Base-by-base conservation (phyloP, 768 basidiomycete species). In the Rhodocollybia butyracea region DNA sequence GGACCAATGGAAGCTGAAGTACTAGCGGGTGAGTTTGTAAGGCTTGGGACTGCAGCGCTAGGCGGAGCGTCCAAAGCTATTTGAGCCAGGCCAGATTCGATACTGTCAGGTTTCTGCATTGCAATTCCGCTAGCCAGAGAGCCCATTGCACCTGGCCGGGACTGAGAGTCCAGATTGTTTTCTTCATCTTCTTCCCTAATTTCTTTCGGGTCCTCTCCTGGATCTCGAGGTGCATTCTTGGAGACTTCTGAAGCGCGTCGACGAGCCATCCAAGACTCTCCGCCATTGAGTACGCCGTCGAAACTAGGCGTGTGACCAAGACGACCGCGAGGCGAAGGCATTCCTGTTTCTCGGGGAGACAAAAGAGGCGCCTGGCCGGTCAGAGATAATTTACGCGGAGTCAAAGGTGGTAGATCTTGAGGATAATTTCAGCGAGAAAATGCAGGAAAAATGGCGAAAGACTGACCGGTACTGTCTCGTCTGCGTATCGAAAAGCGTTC, bases 341-440 rank as follows among this genome's bases (percentile, higher is more conserved):
- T 70, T 21, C 73, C 75, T 12, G 66, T 64, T 47, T 88, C 88
- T 46, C 88, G 84, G 36, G 88, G 78, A 41, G 84, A 81, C 53
- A 72, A 57, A 17, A 76, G 62, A n/a, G 82, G 70, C 24, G 75
- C 73, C 62, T 85, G 86, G 52, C 77, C 75, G 21, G 89, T 86
- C 63, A 87, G 65, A 6, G 90, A 90, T 38, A 84, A 78, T 69
- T 88, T 90, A 41, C 88, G 81, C 43, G 85, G 82, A 24, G 84
- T 63, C 24, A 73, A 57, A 50, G 76, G 71, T 29, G 80, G 70
- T 64, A 81, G 81, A 68, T 91, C 89, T 90, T 65, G 56, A 48
- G 58, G 53, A 59, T 58, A 46, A 46, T 22, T 21, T 27, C 39
- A 41, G 17, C 30, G 55, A 47, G 10, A 61, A 60, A 10, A 66